phyloP scores from a whole-genome alignment of 441 rosid species.

The Syzygium syzygioides region DNA sequence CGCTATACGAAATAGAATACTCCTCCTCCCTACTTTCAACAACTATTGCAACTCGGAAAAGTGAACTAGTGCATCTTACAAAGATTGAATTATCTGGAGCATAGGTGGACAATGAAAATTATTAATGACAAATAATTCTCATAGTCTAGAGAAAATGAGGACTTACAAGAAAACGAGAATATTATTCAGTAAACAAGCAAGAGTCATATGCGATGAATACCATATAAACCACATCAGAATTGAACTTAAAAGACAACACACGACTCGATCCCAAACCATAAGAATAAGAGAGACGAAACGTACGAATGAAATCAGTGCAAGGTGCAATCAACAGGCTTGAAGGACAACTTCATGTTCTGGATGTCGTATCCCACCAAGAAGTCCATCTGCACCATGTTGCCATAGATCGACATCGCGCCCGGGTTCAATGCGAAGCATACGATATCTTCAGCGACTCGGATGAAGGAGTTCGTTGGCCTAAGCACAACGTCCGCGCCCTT shows the following conservation, averaged over 20 bases:
- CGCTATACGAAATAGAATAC: too few species aligned
- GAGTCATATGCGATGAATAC: neutral
- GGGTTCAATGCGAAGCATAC: slow-evolving; percentile 20
- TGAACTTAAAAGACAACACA: neutral
- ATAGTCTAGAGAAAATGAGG: neutral
- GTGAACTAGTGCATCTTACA: neutral
- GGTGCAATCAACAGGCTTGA: slow-evolving; percentile 31
- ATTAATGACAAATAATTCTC: neutral
- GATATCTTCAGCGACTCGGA: neutral
- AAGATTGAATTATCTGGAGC: neutral
- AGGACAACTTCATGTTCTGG: slow-evolving; percentile 22
- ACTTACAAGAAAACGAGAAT: neutral
- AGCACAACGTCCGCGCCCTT: slow-evolving; percentile 33
- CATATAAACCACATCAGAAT: neutral
- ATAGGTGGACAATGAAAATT: neutral
- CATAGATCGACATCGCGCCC: slow-evolving; percentile 19
- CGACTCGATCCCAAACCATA: neutral
- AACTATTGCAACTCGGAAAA: neutral
- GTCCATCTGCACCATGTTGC: slow-evolving; percentile 37
- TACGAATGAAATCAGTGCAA: neutral
- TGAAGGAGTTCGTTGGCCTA: slow-evolving; percentile 12
- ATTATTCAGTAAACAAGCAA: neutral
- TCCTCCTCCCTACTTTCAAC: too few species aligned
- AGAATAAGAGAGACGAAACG: neutral
- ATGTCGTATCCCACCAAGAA: slow-evolving; percentile 43